A percentile compares a stretch with the other conserved stretches of the same genome.
phyloP scores from a whole-genome alignment of 2,329 filamentous ascomycete species.

The Monilinia aucupariae region DNA sequence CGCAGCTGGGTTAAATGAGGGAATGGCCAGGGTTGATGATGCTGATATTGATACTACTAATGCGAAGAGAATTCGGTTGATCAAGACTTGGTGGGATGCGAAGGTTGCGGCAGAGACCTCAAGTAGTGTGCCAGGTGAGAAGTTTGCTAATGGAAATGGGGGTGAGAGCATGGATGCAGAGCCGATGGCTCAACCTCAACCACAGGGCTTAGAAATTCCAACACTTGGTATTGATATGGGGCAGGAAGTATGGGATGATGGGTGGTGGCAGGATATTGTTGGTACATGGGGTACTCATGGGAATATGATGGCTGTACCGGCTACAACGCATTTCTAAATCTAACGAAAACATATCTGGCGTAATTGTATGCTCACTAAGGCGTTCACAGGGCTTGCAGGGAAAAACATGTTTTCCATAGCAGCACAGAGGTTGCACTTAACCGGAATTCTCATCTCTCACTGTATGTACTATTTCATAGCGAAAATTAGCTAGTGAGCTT shows the following conservation, averaged over 20 bases:
- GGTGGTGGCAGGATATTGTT: conserved; percentile 13
- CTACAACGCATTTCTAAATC: background rate
- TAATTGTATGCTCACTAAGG: no score
- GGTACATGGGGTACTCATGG: background rate
- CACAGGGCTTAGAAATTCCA: background rate
- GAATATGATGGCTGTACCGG: background rate
- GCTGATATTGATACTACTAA: background rate
- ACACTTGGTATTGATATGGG: background rate
- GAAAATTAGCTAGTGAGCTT: no score
- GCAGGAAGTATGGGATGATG: conserved; percentile 4
- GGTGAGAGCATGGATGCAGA: background rate
- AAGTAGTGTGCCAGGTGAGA: background rate
- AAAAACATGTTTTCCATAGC: no score
- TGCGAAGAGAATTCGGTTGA: background rate
- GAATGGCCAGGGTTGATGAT: background rate
- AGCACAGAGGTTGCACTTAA: no score
- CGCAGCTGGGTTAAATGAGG: background rate
- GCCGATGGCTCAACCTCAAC: background rate
- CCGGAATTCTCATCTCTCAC: no score
- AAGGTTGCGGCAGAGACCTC: conserved; percentile 7
- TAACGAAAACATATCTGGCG: no score
- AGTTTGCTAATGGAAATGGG: background rate
- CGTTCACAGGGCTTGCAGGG: no score
- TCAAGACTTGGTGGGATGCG: conserved; percentile 11
- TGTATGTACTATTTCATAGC: no score